These are phyloP conservation scores for Ascochyta clinopodiicola DNA, from an alignment of 2,329 filamentous ascomycete genomes.

Conservation along the genomic window DNA sequence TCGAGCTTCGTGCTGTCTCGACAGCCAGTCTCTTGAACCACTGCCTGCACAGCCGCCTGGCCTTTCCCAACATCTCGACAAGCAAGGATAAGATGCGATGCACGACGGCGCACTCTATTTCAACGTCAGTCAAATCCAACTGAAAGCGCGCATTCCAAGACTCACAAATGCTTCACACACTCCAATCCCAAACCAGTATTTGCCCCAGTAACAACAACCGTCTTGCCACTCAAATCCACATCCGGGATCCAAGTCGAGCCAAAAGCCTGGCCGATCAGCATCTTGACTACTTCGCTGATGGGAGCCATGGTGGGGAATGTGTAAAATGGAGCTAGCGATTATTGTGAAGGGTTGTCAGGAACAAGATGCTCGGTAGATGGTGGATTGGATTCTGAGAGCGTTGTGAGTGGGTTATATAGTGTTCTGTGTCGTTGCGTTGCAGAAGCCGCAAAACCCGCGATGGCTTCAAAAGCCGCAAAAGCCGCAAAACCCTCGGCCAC, in stretches of 20 bases:
- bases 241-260: slow-evolving; percentile 8
- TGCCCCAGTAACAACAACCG: slow-evolving; percentile 16
- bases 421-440: background rate
- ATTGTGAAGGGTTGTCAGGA: too few relatives aligned
- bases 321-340: background rate
- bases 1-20: slow-evolving; percentile 4
- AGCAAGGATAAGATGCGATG: slow-evolving; percentile 7
- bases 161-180: slow-evolving; percentile 19
- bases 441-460: background rate
- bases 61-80: slow-evolving; percentile 11
- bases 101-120: background rate
- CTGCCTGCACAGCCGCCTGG: background rate
- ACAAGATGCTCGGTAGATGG: too few relatives aligned
- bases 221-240: slow-evolving; percentile 5
- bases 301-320: slow-evolving; percentile 10
- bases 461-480: background rate
- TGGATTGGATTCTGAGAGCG: too few relatives aligned
- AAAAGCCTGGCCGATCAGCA: slow-evolving; percentile 19
- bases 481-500: background rate
- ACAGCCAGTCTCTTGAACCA: slow-evolving; percentile 1
- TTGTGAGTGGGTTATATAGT: too few relatives aligned
- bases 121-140: too few relatives aligned
- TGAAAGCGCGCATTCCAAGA: background rate
- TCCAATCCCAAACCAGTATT: slow-evolving; percentile 19
- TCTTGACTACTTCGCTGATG: slow-evolving; percentile 10